Evolutionary conservation across 768 basidiomycete genomes (phyloP), one percentile per base, ranked within the genome.

Genomic region (Auricularia sp.): DNA sequence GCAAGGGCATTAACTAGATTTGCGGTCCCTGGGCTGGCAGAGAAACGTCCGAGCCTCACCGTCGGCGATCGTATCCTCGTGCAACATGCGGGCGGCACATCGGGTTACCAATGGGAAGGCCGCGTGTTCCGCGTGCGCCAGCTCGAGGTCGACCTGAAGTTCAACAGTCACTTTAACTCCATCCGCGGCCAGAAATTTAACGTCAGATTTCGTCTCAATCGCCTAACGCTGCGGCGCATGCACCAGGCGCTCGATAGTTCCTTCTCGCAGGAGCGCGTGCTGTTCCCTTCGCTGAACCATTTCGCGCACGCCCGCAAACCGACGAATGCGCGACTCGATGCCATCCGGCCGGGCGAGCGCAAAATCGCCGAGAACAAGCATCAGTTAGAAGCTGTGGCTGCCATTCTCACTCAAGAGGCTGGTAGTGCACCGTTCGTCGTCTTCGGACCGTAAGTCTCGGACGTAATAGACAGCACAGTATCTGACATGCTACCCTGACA

Each of bases 361-460:
- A 69, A 81, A 10, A 78, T 88, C 54, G 71, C 73, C 1, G 65
- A 67, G 0, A 87, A 88, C 70, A 65, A 70, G 0, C 75, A 78
- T 44, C 85, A 86, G 67, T 67, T 80, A 5, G 76, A 76, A 63
- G 82, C 85, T 0, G 82, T 87, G 0, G 69, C 72, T 3, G 77
- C 81, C 0, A 82, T 87, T 54, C 70, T 79, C 3, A 67, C 73
- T 39, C 78, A 76, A 39, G 71, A 75, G 14, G 74, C 77, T 0
- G 84, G 85, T 0, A 77, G 80, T 4, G 70, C 77, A 1, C 86
- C 85, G 0, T 87, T 87, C 67, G 72, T 85, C 14, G 75, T 87
- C 16, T 87, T 84, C 71, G 86, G 85, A 21, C 85, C 86, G 83
- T 85, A 71, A 71, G 85, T 75, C 1, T 54, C 29, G 1, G 34